Percentiles rank a stretch among this genome's conserved stretches.
Evolutionary conservation across 2,329 filamentous ascomycete species (phyloP).

Genomic region (Dactylonectria macrodidyma): DNA sequence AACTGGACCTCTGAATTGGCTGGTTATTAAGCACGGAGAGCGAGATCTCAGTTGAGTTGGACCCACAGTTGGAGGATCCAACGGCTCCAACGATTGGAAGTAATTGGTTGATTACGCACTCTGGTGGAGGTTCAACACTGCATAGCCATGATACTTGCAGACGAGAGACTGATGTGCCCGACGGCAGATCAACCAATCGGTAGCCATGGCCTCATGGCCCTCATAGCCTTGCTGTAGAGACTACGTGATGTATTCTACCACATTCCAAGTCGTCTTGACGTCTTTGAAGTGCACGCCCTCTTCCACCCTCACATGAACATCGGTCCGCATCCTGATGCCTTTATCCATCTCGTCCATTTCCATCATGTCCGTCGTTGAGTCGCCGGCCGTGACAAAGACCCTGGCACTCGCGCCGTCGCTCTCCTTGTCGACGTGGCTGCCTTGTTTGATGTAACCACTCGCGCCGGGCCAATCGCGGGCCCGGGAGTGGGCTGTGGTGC

Average conservation of each 20-base stretch:
- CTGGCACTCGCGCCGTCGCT: slow-evolving; percentile 21
- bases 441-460: slow-evolving; percentile 32
- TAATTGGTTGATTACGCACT: too few species aligned
- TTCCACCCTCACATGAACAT: slow-evolving; percentile 41
- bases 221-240: too few species aligned
- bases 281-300: slow-evolving; percentile 33
- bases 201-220: too few species aligned
- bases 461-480: slow-evolving; percentile 34
- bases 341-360: slow-evolving; percentile 33
- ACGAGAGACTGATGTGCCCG: too few species aligned
- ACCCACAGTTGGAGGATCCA: too few species aligned
- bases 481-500: slow-evolving; percentile 22
- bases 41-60: too few species aligned
- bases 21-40: too few species aligned
- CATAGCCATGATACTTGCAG: too few species aligned
- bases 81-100: too few species aligned
- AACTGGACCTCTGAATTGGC: too few species aligned
- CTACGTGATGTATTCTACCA: slow-evolving; percentile 25
- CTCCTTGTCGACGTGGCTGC: slow-evolving; percentile 25
- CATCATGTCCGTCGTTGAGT: slow-evolving; percentile 33
- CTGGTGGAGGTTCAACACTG: too few species aligned
- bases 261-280: slow-evolving; percentile 40
- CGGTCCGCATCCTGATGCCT: slow-evolving; percentile 39
- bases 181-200: too few species aligned
- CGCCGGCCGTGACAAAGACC: slow-evolving; percentile 25